Conservation (phyloP, 176 grass and related monocot genomes). For the Oryza meridionalis region DNA sequence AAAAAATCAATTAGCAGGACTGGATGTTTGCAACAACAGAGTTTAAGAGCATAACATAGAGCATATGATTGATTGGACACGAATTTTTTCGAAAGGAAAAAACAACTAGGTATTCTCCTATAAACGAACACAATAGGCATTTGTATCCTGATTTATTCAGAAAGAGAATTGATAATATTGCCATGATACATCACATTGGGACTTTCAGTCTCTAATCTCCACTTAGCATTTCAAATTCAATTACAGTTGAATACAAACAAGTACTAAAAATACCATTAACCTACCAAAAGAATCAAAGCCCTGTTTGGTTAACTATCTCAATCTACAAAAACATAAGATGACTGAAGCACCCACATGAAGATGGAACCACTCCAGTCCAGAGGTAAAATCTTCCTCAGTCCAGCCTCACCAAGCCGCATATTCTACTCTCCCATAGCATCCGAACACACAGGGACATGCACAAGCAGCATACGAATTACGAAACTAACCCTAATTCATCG, state of each 20-base stretch:
- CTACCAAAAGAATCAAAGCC: not conserved
- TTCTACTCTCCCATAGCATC: not conserved
- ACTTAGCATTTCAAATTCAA: not conserved
- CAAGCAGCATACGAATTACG: slow-evolving; percentile 14
- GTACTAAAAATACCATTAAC: not conserved
- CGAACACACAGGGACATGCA: not conserved
- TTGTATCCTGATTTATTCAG: not conserved
- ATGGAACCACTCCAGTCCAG: slow-evolving; percentile 4
- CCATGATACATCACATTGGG: not conserved
- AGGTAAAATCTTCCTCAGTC: not conserved
- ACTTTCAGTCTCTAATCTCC: not conserved
- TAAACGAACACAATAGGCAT: not conserved
- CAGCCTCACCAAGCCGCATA: not conserved
- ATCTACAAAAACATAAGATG: not conserved
- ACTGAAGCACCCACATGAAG: not conserved
- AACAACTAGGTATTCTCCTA: not conserved
- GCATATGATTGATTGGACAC: not conserved
- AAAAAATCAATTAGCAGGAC: not conserved
- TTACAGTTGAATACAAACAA: not conserved
- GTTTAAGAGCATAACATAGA: not conserved
- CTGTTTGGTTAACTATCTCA: not conserved
- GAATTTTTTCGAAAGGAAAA: not conserved
- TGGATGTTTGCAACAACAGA: not conserved
- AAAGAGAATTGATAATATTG: not conserved
- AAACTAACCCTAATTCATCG: slow-evolving; percentile 39